Conservation (phyloP, 2,329 filamentous ascomycete species). For the Epichloe hybrida region DNA sequence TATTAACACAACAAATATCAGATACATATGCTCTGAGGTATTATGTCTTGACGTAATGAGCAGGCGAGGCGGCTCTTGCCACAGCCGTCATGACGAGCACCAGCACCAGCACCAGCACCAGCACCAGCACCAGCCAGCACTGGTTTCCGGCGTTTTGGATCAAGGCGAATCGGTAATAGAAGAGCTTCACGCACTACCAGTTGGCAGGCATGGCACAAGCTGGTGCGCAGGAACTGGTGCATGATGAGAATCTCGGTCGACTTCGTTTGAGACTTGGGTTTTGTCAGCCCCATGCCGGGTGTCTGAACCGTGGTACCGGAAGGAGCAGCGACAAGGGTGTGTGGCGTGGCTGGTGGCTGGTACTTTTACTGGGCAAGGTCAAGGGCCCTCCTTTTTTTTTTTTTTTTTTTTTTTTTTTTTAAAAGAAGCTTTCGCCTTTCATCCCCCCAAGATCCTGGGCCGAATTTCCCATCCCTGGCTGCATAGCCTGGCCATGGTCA, state of each 20-base stretch:
- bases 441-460: slow-evolving; percentile 4
- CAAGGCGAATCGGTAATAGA: too few species aligned
- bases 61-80: background rate
- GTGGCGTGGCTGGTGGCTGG: slow-evolving; percentile 1
- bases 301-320: slow-evolving; percentile 3
- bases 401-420: background rate
- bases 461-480: slow-evolving; percentile 5
- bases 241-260: background rate
- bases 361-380: background rate
- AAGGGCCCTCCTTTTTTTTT: background rate
- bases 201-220: too few species aligned
- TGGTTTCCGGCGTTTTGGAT: background rate
- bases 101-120: too few species aligned
- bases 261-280: background rate
- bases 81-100: background rate
- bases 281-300: background rate
- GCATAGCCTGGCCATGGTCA: background rate
- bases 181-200: too few species aligned
- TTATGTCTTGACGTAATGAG: background rate
- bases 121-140: too few species aligned
- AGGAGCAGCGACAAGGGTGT: slow-evolving; percentile 4
- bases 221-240: too few species aligned
- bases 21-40: background rate
- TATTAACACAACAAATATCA: background rate
- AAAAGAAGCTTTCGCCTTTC: background rate